These are phyloP conservation scores for Trametes hirsuta DNA, from an alignment of 1,284 basidiomycete genomes.

Conservation along the genomic window DNA sequence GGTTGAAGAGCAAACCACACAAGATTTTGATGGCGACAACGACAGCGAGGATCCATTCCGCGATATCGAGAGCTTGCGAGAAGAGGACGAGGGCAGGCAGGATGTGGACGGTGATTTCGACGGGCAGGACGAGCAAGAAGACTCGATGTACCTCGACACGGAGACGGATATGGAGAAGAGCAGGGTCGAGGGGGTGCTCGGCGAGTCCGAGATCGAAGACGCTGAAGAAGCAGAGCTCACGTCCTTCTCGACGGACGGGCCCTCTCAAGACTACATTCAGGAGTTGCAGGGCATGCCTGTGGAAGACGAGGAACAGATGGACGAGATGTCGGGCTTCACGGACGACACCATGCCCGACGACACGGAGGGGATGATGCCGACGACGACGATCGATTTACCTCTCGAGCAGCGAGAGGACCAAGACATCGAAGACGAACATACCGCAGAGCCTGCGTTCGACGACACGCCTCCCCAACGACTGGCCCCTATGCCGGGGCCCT, in stretches of 20 bases:
- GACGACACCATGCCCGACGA: slow-evolving; percentile 24
- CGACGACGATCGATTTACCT: slow-evolving; percentile 20
- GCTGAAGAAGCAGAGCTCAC: slow-evolving; percentile 67
- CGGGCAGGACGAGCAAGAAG: slow-evolving; percentile 31
- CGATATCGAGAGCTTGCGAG: slow-evolving; percentile 82
- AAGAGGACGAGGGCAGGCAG: slow-evolving; percentile 43
- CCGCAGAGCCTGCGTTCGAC: slow-evolving; percentile 21
- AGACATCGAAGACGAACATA: slow-evolving; percentile 7
- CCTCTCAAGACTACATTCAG: slow-evolving; percentile 38
- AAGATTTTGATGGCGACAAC: slow-evolving; percentile 43
- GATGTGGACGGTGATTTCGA: slow-evolving; percentile 20
- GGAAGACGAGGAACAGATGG: slow-evolving; percentile 11
- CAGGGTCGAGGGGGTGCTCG: slow-evolving; percentile 49
- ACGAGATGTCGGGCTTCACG: slow-evolving; percentile 24
- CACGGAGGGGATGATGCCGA: slow-evolving; percentile 20
- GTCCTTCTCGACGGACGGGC: slow-evolving; percentile 72
- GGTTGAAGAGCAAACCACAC: slow-evolving; percentile 39
- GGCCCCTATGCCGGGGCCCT: slow-evolving; percentile 1
- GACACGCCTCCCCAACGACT: slow-evolving; percentile 25
- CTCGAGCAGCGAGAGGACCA: slow-evolving; percentile 5
- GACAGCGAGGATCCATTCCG: slow-evolving; percentile 85
- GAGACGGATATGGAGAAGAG: slow-evolving; percentile 42
- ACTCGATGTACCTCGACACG: slow-evolving; percentile 32
- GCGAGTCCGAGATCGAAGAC: slow-evolving; percentile 52
- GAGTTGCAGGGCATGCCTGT: slow-evolving; percentile 34